Evolutionary conservation across 2,329 filamentous ascomycete genomes (phyloP).

Genomic region (Monosporascus sp.): DNA sequence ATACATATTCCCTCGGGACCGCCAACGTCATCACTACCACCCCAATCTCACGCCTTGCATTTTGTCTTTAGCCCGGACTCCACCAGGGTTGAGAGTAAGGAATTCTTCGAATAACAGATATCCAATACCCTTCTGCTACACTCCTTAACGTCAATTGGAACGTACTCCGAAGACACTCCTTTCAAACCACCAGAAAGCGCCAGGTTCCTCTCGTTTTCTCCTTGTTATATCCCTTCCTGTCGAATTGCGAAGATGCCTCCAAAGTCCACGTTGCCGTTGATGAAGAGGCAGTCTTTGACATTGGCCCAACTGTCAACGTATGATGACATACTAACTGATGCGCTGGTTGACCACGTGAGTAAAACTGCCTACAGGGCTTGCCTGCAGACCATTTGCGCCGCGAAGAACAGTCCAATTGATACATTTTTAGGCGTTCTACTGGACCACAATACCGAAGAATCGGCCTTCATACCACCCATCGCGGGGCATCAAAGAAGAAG

Average conservation of each 20-base stretch:
- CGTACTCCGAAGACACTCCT: too few species aligned
- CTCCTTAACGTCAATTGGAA: too few species aligned
- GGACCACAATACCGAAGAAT: constrained; percentile 95
- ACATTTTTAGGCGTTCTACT: constrained; percentile 74
- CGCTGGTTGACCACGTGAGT: constrained; percentile 88
- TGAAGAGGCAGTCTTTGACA: constrained; percentile 69
- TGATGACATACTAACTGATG: constrained; percentile 93
- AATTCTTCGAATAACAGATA: too few species aligned
- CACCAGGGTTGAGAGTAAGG: neutral
- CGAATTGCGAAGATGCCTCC: constrained; percentile 29
- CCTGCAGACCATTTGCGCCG: constrained; percentile 1
- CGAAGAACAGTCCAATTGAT: constrained; percentile 12
- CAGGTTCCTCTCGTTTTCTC: neutral
- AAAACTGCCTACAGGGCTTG: constrained; percentile 1
- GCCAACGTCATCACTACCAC: neutral
- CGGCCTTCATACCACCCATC: constrained; percentile 78
- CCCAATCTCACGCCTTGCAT: neutral
- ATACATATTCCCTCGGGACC: too few species aligned
- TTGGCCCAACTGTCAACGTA: constrained; percentile 84
- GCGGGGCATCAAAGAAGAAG: constrained; percentile 66
- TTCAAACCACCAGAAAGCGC: neutral
- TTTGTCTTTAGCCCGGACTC: neutral
- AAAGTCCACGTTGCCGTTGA: constrained; percentile 28
- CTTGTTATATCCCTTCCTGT: constrained; percentile 4
- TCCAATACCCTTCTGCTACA: too few species aligned